Percentiles rank a stretch among this genome's conserved stretches.
Conservation (phyloP, 768 basidiomycete genomes). For the Antrodiella citrinella region DNA sequence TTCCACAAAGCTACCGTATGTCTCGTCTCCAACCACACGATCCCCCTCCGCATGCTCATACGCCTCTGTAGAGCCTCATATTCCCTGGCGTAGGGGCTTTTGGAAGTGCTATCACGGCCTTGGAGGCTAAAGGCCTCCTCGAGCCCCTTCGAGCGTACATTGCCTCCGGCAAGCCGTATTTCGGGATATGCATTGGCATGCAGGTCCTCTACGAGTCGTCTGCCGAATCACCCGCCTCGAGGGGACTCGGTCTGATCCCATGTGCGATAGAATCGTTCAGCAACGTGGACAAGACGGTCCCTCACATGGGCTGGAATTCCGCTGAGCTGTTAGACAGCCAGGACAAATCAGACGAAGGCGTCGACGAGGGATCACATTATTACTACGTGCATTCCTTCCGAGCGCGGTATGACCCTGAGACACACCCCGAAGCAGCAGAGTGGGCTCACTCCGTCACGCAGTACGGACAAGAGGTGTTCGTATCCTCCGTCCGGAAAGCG, state of each 20-base stretch:
- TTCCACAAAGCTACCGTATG: slow-evolving; percentile 86
- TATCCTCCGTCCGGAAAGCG: slow-evolving; percentile 72
- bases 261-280: slow-evolving; percentile 69
- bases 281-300: slow-evolving; percentile 74
- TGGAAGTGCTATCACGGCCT: slow-evolving; percentile 74
- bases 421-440: slow-evolving; percentile 45
- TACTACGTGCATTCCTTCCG: slow-evolving; percentile 98
- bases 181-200: slow-evolving; percentile 98
- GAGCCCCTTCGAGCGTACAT: slow-evolving; percentile 81
- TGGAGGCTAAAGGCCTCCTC: slow-evolving; percentile 63
- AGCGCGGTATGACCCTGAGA: slow-evolving; percentile 60
- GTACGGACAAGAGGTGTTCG: slow-evolving; percentile 90
- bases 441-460: slow-evolving; percentile 87
- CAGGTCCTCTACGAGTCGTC: slow-evolving; percentile 91
- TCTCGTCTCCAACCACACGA: slow-evolving; percentile 18
- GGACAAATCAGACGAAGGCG: slow-evolving; percentile 33
- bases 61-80: slow-evolving; percentile 74
- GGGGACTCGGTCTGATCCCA: slow-evolving; percentile 85
- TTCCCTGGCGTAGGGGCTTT: slow-evolving; percentile 98
- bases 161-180: slow-evolving; percentile 82
- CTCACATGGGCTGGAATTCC: slow-evolving; percentile 97
- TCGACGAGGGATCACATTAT: slow-evolving; percentile 58
- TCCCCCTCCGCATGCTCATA: no score
- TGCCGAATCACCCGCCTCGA: slow-evolving; percentile 55
- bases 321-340: slow-evolving; percentile 49